These are phyloP conservation scores for Neonectria sp. DNA, from an alignment of 2,329 filamentous ascomycete species.

Conservation along the genomic window DNA sequence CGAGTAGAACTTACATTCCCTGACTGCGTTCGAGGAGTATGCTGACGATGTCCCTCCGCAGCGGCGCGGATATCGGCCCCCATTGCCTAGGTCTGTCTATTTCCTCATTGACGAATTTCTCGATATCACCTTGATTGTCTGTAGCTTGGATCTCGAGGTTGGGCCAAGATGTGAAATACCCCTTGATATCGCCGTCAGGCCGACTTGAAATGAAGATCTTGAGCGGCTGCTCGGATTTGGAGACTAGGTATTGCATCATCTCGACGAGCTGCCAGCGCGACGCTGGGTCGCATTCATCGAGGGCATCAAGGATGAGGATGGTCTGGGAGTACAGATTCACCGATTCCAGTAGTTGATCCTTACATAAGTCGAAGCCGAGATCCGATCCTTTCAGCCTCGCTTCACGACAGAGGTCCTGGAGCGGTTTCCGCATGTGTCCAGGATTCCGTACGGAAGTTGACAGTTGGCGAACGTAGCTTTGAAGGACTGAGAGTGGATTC, in stretches of 20 bases:
- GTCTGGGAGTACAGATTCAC: slow-evolving; percentile 1
- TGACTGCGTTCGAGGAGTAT: not conserved
- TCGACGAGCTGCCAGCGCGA: not conserved
- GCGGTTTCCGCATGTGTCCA: not conserved
- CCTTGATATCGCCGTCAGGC: not conserved
- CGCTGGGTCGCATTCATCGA: slow-evolving; percentile 5
- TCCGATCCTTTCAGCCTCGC: slow-evolving; percentile 2
- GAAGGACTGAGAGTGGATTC: not conserved
- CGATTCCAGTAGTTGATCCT: not conserved
- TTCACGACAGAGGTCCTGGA: not conserved
- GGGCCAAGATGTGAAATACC: not conserved
- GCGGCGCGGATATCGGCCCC: not conserved
- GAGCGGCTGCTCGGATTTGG: not conserved
- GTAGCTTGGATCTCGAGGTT: slow-evolving; percentile 4
- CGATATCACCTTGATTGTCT: slow-evolving; percentile 14
- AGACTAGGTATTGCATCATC: not conserved
- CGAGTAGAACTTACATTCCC: slow-evolving; percentile 1
- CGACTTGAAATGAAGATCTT: slow-evolving; percentile 11
- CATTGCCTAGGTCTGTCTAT: not conserved
- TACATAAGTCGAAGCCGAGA: not conserved
- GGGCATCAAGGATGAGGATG: slow-evolving; percentile 8
- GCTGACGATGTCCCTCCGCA: not conserved
- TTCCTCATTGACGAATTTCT: slow-evolving; percentile 8
- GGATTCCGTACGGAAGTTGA: not conserved
- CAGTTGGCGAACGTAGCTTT: slow-evolving; percentile 16